phyloP scores from a whole-genome alignment of 352 stramenopile species.

The Phytophthora pisi region DNA sequence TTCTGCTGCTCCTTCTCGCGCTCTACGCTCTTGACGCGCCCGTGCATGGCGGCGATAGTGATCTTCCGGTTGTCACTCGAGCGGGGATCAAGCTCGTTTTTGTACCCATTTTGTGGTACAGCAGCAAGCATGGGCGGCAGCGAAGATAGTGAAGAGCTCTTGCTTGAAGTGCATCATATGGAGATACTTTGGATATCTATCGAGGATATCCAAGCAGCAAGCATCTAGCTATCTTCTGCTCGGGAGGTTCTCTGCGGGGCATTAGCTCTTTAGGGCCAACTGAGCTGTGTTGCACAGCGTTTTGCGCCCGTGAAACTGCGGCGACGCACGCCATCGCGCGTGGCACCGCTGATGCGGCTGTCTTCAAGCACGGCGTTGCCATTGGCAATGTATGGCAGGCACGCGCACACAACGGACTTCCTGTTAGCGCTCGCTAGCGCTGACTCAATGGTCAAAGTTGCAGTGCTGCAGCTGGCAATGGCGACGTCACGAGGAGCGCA shows the following conservation, averaged over 20 bases:
- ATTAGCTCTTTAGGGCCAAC: too few relatives aligned
- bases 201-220: too few relatives aligned
- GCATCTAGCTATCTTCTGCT: too few relatives aligned
- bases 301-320: not conserved
- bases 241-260: too few relatives aligned
- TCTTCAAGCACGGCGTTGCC: not conserved
- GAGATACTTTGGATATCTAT: too few relatives aligned
- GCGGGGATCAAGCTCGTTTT: not conserved
- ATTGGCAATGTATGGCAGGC: too few relatives aligned
- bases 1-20: constrained; percentile 74
- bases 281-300: not conserved
- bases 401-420: too few relatives aligned
- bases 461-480: not conserved
- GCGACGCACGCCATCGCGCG: not conserved
- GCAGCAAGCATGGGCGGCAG: too few relatives aligned
- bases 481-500: not conserved
- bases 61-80: constrained; percentile 1
- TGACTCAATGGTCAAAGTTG: too few relatives aligned
- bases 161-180: too few relatives aligned
- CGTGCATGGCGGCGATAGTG: constrained; percentile 51
- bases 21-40: constrained; percentile 77
- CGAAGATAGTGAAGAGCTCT: too few relatives aligned
- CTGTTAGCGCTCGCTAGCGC: too few relatives aligned
- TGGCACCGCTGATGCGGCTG: not conserved
- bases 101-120: not conserved